Percentiles rank a stretch among this genome's conserved stretches.
These are phyloP conservation scores for Solanum chilense DNA, from an alignment of 257 asterid genomes.

Conservation along the genomic window DNA sequence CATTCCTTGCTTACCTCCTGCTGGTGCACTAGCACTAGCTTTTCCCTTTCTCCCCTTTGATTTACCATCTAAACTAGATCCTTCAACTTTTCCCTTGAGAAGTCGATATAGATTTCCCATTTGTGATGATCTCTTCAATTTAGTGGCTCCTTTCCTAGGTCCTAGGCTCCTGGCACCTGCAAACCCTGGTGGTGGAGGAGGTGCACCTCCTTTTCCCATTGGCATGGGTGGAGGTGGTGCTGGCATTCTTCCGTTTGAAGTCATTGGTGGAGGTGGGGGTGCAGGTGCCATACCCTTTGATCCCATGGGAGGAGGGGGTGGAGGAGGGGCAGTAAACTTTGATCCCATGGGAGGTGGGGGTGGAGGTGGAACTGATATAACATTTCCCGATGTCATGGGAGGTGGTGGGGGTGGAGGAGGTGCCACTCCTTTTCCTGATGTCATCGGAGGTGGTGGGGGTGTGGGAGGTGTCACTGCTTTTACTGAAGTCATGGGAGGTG, in stretches of 20 bases:
- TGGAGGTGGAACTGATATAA: conserved; percentile 7
- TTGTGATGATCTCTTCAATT: conserved; percentile 76
- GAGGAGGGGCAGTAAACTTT: background rate
- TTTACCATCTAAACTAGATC: conserved; percentile 39
- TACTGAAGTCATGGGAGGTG: background rate
- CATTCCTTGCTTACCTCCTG: conserved; percentile 81
- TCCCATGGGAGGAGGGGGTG: conserved; percentile 19
- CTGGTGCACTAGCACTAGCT: conserved; percentile 20
- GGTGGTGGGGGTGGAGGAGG: conserved; percentile 28
- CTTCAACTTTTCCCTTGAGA: conserved; percentile 89
- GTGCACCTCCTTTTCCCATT: conserved; percentile 26
- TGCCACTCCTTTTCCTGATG: background rate
- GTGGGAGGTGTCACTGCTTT: conserved; percentile 5
- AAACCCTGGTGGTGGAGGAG: conserved; percentile 70
- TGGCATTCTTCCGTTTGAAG: conserved; percentile 20
- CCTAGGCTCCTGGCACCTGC: conserved; percentile 27
- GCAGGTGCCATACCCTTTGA: conserved; percentile 12
- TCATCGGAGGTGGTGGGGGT: conserved; percentile 16
- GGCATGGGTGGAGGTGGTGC: conserved; percentile 38
- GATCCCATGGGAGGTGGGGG: conserved; percentile 8
- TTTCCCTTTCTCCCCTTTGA: conserved; percentile 43
- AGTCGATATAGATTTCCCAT: conserved; percentile 80
- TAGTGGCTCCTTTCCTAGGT: conserved; percentile 43
- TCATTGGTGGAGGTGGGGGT: conserved; percentile 43
- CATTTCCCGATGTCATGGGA: background rate